A percentile compares a stretch with the other conserved stretches of the same genome.
These are phyloP conservation scores for Calendula officinalis DNA, from an alignment of 129 eudicot genomes.

Conservation along the genomic window DNA sequence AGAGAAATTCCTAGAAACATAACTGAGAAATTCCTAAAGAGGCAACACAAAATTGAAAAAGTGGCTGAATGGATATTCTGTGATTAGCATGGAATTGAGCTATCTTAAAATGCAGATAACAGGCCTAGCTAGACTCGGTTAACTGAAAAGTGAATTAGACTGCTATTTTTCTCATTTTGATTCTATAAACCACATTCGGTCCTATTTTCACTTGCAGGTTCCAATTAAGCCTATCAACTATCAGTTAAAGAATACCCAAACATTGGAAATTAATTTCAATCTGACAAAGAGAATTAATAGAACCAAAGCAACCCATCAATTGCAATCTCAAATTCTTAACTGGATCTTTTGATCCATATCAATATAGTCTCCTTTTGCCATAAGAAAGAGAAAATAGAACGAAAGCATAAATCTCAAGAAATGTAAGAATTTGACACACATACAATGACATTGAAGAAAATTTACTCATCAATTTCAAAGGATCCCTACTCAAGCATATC, in stretches of 20 bases:
- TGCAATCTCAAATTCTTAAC: too few species aligned
- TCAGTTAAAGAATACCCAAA: not conserved
- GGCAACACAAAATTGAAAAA: not conserved
- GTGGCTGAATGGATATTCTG: not conserved
- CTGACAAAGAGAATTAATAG: not conserved
- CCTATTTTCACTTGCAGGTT: not conserved
- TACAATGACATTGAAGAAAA: not conserved
- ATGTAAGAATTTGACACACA: not conserved
- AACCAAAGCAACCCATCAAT: not conserved
- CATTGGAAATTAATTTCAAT: not conserved
- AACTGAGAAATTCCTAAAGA: not conserved
- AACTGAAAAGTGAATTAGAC: too few species aligned
- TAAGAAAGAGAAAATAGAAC: not conserved
- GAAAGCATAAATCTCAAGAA: constrained; percentile 1
- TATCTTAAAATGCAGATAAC: not conserved
- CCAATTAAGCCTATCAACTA: not conserved
- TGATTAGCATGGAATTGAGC: not conserved
- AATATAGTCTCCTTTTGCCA: not conserved
- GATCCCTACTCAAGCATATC: constrained; percentile 12
- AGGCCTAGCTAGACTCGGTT: not conserved
- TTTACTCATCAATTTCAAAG: constrained; percentile 1
- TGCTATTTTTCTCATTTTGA: not conserved
- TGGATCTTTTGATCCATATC: not conserved
- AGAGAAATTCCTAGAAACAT: not conserved
- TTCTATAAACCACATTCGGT: not conserved